Percentiles rank a stretch among this genome's conserved stretches.
Conservation (phyloP, 805 yeast genomes). For the Hermanozyma aechmeae region DNA sequence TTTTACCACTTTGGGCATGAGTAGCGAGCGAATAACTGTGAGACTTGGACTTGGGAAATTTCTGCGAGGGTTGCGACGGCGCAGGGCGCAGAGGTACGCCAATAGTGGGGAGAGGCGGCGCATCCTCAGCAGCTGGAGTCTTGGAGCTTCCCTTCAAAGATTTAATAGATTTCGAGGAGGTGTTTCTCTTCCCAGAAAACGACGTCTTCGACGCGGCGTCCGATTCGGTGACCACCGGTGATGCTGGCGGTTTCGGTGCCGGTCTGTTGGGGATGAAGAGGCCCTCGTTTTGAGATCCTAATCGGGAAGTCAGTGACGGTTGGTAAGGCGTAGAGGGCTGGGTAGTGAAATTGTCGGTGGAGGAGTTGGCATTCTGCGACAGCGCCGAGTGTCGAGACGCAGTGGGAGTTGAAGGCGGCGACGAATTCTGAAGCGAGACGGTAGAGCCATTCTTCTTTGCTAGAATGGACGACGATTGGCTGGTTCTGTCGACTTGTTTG, state of each 20-base stretch:
- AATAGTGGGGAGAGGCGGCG: constrained; percentile 10
- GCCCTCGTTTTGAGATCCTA: constrained; percentile 13
- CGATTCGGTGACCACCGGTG: background rate
- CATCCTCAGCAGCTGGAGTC: constrained; percentile 5
- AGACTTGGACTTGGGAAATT: constrained; percentile 35
- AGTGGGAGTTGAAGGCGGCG: constrained; percentile 23
- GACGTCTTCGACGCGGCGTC: constrained; percentile 5
- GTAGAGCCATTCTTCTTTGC: constrained; percentile 7
- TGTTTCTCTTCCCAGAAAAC: constrained; percentile 22
- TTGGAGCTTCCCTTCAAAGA: constrained; percentile 7
- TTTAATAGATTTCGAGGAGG: constrained; percentile 29
- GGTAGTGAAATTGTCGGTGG: no score
- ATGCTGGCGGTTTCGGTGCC: constrained; percentile 49
- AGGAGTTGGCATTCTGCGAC: constrained; percentile 2
- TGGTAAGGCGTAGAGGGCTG: constrained; percentile 1
- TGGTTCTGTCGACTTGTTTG: constrained; percentile 14
- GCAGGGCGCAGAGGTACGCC: constrained; percentile 1
- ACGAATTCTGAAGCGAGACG: constrained; percentile 14
- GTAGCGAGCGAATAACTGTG: constrained; percentile 28
- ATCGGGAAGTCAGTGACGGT: constrained; percentile 3
- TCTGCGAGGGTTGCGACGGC: constrained; percentile 6
- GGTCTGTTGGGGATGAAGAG: constrained; percentile 60
- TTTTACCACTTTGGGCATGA: constrained; percentile 13
- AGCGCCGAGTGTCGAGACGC: constrained; percentile 6
- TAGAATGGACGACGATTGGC: background rate